Conservation (phyloP, 139 green algal species). For the Microglena sp. region DNA sequence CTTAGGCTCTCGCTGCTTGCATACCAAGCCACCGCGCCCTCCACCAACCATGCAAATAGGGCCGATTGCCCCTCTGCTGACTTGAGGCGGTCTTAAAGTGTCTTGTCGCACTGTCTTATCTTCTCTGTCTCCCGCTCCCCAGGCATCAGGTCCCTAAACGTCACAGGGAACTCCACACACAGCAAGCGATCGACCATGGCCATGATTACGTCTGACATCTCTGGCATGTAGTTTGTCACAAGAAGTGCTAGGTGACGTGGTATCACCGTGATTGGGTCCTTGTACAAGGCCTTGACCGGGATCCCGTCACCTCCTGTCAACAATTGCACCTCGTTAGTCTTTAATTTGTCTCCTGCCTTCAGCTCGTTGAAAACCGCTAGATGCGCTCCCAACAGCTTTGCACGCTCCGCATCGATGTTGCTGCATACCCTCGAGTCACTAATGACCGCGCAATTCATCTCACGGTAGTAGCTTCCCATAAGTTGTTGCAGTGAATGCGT, state of each 20-base stretch:
- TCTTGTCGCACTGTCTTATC: not conserved
- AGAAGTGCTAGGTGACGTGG: constrained; percentile 5
- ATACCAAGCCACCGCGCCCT: constrained; percentile 1
- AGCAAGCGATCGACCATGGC: not conserved
- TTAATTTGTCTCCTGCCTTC: constrained; percentile 2
- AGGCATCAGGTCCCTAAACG: not conserved
- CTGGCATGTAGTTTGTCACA: not conserved
- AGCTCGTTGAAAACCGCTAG: constrained; percentile 16
- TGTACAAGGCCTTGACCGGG: constrained; percentile 6
- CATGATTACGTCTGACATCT: not conserved
- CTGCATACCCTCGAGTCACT: not conserved
- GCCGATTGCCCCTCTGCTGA: not conserved
- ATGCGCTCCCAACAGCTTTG: constrained; percentile 9
- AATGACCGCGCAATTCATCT: constrained; percentile 10
- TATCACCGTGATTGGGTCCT: constrained; percentile 9
- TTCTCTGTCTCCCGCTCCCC: not conserved
- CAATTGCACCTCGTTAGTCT: constrained; percentile 6
- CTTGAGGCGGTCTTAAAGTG: not conserved
- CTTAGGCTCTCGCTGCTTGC: not conserved
- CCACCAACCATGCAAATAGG: not conserved
- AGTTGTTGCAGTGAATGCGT: constrained; percentile 8
- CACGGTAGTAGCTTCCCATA: not conserved
- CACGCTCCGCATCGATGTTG: constrained; percentile 15
- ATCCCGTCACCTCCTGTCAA: constrained; percentile 13
- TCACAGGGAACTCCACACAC: constrained; percentile 1